Conservation (phyloP, 345 rosid species). For the Eucalyptus caleyi region DNA sequence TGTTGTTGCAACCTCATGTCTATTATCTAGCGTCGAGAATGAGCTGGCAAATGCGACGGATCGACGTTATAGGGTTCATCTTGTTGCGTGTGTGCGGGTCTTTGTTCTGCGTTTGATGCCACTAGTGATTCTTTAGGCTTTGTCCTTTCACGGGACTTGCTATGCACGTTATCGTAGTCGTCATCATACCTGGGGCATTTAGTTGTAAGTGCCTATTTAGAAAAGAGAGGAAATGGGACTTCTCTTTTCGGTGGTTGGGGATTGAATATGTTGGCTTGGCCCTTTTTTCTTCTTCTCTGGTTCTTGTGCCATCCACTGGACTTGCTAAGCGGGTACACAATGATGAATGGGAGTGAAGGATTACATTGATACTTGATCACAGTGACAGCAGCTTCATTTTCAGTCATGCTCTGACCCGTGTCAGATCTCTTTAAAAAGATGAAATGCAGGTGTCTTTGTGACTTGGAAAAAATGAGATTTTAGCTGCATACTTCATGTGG, state of each 20-base stretch:
- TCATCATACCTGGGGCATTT: background rate
- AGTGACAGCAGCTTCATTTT: background rate
- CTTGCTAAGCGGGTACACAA: background rate
- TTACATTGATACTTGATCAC: background rate
- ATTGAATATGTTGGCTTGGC: background rate
- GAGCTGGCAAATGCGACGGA: background rate
- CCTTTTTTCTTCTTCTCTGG: background rate
- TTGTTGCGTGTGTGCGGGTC: background rate
- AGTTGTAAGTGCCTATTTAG: background rate
- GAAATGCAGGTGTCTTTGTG: background rate
- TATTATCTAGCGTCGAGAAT: background rate
- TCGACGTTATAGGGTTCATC: background rate
- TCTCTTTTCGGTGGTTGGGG: background rate
- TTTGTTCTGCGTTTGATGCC: background rate
- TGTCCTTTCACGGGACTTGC: background rate
- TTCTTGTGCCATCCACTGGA: background rate
- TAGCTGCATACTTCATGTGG: background rate
- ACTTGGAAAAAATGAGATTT: background rate
- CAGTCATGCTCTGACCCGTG: background rate
- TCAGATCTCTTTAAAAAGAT: background rate
- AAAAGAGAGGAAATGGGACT: background rate
- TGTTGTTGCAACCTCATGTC: background rate
- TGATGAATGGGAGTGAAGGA: background rate
- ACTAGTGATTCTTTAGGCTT: background rate
- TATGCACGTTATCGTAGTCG: background rate